Conservation (phyloP, 768 basidiomycete genomes). For the Lanmaoa rubissima region DNA sequence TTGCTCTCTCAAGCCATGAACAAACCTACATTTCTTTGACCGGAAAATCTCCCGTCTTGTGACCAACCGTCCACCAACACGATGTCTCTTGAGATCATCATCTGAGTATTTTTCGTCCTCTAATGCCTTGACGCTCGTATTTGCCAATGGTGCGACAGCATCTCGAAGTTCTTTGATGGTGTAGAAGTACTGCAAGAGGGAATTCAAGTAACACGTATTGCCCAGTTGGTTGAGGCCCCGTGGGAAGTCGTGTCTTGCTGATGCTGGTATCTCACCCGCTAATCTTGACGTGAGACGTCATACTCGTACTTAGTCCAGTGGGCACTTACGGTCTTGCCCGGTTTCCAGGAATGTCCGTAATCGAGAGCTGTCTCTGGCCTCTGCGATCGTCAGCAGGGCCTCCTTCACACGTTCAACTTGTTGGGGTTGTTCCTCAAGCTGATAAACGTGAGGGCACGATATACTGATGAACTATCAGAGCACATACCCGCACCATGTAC, state of each 20-base stretch:
- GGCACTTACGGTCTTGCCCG: slow-evolving; percentile 71
- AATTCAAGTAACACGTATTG: slow-evolving; percentile 87
- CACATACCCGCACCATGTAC: slow-evolving; percentile 63
- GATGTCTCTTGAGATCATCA: slow-evolving; percentile 77
- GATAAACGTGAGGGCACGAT: slow-evolving; percentile 8
- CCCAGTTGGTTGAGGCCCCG: slow-evolving; percentile 87
- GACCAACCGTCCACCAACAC: slow-evolving; percentile 85
- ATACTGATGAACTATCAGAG: neutral
- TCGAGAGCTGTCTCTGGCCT: slow-evolving; percentile 69
- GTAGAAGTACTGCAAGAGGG: slow-evolving; percentile 83
- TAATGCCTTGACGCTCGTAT: slow-evolving; percentile 50
- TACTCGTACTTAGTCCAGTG: neutral
- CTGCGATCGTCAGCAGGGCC: slow-evolving; percentile 72
- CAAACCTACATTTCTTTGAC: slow-evolving; percentile 74
- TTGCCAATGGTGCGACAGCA: slow-evolving; percentile 61
- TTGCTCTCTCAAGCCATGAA: neutral
- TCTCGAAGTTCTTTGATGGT: slow-evolving; percentile 90
- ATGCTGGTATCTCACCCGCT: slow-evolving; percentile 65
- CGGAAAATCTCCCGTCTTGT: slow-evolving; percentile 78
- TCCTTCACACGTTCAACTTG: slow-evolving; percentile 70
- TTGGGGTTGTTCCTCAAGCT: slow-evolving; percentile 72
- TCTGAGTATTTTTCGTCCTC: slow-evolving; percentile 75
- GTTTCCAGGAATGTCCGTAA: slow-evolving; percentile 62
- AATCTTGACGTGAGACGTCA: slow-evolving; percentile 4
- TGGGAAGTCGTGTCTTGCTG: slow-evolving; percentile 65